phyloP scores from a whole-genome alignment of 2,329 filamentous ascomycete genomes.

The Amauroascus verrucosus region DNA sequence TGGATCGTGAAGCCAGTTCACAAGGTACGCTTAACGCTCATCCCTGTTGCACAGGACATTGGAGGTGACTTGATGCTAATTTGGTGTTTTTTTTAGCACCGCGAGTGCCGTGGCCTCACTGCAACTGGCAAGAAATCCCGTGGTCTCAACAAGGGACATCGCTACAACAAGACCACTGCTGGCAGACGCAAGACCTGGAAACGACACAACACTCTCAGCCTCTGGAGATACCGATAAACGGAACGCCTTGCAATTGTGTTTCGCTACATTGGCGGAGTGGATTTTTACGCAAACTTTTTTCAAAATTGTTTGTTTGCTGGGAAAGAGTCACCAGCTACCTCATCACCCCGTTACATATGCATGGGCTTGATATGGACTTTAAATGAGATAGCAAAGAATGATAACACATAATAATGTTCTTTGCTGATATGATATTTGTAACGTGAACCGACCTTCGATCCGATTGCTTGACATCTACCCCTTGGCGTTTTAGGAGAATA shows the following conservation, averaged over 20 bases:
- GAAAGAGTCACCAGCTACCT: constrained; percentile 1
- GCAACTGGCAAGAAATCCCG: constrained; percentile 99
- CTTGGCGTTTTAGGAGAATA: not conserved
- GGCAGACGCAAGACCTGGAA: constrained; percentile 99
- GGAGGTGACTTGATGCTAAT: constrained; percentile 3
- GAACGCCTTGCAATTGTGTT: constrained; percentile 6
- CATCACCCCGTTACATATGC: not conserved
- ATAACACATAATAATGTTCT: constrained; percentile 9
- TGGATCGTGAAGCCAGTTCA: constrained; percentile 99
- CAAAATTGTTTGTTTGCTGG: constrained; percentile 2
- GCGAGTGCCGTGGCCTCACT: constrained; percentile 93
- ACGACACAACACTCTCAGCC: constrained; percentile 97
- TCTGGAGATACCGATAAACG: constrained; percentile 85
- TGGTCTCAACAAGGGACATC: constrained; percentile 98
- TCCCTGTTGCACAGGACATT: not conserved
- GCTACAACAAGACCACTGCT: constrained; percentile 96
- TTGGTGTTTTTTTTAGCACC: constrained; percentile 54
- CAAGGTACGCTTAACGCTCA: constrained; percentile 48
- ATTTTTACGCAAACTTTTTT: constrained; percentile 4
- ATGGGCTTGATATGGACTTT: constrained; percentile 1
- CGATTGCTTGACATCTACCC: not conserved
- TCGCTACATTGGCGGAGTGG: constrained; percentile 4
- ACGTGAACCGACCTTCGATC: not conserved
- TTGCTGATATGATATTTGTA: constrained; percentile 10
- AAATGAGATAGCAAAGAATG: constrained; percentile 12